Evolutionary conservation across 1,284 basidiomycete genomes (phyloP), one percentile per base, ranked within the genome.

Genomic region (Sphagnurus paluster): DNA sequence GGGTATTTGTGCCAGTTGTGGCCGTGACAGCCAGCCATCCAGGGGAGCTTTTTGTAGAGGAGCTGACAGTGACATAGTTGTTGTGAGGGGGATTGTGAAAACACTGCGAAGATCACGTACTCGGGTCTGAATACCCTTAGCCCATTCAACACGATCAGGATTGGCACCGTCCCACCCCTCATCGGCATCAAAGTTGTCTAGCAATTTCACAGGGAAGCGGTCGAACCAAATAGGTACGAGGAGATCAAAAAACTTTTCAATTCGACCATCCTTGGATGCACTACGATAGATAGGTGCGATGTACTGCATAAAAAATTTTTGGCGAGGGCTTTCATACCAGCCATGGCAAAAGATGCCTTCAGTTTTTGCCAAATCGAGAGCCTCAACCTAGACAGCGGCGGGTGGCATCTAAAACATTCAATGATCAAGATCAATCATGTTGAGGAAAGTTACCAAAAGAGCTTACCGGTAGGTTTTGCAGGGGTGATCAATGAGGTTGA

Each of bases 181-280:
- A 16, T 40, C 33, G 2, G 32, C 30, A 24, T 39, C 44, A 11
- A 2, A 25, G 2, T 24, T 17, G 13, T 34, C 23, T 9, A 19
- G 32, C 5, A 38, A 14, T 14, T 29, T 26, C 5, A 42, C 23
- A 10, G 46, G 46, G 17, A 48, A 48, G 6, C 39, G 14, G 24
- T 48, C 46, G 33, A 48, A 48, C 46, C 46, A 48, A 14, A 48
- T 20, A 1, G 42, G 42, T 2, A 6, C 38, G 1, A 43, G 34
- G 6, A 40, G 35, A 16, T 41, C 17, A 19, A 41, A 49, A 29
- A 49, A 49, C 19, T 5, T 5, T 29, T 39, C 21, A 17, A 21
- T 38, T 36, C 33, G 29, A 11, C 37, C 30, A 8, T 48, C 46
- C 23, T 33, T 28, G 19, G 5, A 38, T 9, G 46, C 44, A 3